Evolutionary conservation across 495 filamentous ascomycete species (phyloP).

Genomic region (Penicillium coffeae): DNA sequence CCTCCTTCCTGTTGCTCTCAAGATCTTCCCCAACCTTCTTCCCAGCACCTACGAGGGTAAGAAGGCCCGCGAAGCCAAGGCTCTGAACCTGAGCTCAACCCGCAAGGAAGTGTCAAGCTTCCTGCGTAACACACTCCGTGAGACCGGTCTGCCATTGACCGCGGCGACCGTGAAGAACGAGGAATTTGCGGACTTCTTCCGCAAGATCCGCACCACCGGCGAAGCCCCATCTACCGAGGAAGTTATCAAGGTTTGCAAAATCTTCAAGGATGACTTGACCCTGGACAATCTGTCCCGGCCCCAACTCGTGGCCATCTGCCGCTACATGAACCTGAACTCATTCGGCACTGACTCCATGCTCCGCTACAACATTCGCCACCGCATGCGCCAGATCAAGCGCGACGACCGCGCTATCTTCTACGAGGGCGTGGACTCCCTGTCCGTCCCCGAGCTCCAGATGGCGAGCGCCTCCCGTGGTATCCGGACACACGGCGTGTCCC

Average conservation of each 20-base stretch:
- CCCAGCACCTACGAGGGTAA: constrained; percentile 96
- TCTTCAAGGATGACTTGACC: constrained; percentile 97
- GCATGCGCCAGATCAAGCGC: constrained; percentile 98
- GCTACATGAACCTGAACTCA: constrained; percentile 95
- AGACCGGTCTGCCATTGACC: constrained; percentile 86
- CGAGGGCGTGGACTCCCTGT: constrained; percentile 90
- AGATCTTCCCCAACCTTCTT: constrained; percentile 92
- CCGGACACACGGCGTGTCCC: constrained; percentile 85
- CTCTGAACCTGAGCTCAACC: constrained; percentile 73
- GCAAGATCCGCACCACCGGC: constrained; percentile 88
- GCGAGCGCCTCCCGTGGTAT: constrained; percentile 88
- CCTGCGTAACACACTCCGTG: constrained; percentile 81
- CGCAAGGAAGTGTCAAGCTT: constrained; percentile 93
- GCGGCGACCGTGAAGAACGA: constrained; percentile 83
- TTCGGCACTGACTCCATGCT: constrained; percentile 97
- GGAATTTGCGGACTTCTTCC: constrained; percentile 97
- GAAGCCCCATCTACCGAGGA: constrained; percentile 83
- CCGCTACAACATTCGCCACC: constrained; percentile 94
- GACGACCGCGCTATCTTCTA: constrained; percentile 94
- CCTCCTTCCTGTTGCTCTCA: constrained; percentile 88
- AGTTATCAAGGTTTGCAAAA: constrained; percentile 98
- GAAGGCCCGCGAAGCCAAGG: constrained; percentile 83
- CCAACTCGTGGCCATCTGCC: constrained; percentile 95
- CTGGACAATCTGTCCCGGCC: constrained; percentile 95
- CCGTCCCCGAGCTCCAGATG: constrained; percentile 88